Evolutionary conservation across 2,329 filamentous ascomycete species (phyloP).

Genomic region (Cytospora paraplurivora): DNA sequence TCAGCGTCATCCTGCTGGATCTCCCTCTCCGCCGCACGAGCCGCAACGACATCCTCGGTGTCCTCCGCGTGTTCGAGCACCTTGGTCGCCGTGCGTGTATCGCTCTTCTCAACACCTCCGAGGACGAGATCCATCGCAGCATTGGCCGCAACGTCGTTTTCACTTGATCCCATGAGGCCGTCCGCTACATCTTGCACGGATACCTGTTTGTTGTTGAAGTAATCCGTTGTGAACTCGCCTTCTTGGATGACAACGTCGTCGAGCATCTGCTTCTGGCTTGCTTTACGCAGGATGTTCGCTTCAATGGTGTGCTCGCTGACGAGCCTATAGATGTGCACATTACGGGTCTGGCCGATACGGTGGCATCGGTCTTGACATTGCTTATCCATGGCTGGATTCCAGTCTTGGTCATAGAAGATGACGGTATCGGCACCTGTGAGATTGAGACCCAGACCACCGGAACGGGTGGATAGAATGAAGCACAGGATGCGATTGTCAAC

Average conservation of each 20-base stretch:
- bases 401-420: conserved; percentile 98
- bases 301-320: conserved; percentile 95
- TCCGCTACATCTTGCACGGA: conserved; percentile 70
- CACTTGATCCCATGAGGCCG: conserved; percentile 49
- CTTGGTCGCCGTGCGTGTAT: conserved; percentile 64
- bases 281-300: conserved; percentile 94
- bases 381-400: conserved; percentile 99
- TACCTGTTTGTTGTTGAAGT: conserved; percentile 69
- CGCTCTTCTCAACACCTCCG: conserved; percentile 63
- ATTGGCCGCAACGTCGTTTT: conserved; percentile 71
- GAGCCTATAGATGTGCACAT: conserved; percentile 96
- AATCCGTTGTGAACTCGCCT: conserved; percentile 95
- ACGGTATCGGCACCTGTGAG: conserved; percentile 95
- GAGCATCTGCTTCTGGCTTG: conserved; percentile 95
- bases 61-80: conserved; percentile 91
- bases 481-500: conserved; percentile 88
- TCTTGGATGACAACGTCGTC: conserved; percentile 99
- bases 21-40: conserved; percentile 85
- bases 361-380: conserved; percentile 98
- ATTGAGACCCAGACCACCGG: conserved; percentile 94
- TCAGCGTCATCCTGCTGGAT: conserved; percentile 84
- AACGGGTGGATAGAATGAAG: conserved; percentile 94
- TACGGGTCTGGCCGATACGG: conserved; percentile 94
- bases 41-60: conserved; percentile 85
- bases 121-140: conserved; percentile 86